Conservation (phyloP, 2,329 filamentous ascomycete genomes). For the Tolypocladium ophioglossoides region DNA sequence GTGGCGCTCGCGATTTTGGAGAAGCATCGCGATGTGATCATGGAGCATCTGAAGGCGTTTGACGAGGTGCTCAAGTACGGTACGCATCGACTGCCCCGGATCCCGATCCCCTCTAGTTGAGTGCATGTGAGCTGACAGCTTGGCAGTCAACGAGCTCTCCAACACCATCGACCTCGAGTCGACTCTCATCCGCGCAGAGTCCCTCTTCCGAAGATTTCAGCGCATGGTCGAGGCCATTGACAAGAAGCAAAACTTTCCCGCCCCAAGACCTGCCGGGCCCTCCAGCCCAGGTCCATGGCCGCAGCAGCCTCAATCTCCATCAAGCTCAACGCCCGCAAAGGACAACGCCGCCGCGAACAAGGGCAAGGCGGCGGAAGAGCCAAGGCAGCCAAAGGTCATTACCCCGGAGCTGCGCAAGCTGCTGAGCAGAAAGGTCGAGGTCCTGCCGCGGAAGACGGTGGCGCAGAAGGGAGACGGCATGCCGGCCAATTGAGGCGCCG, state of each 20-base stretch:
- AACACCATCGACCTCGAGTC: slow-evolving; percentile 84
- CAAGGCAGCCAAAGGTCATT: slow-evolving; percentile 33
- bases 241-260: slow-evolving; percentile 78
- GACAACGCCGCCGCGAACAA: slow-evolving; percentile 3
- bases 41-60: slow-evolving; percentile 87
- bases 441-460: slow-evolving; percentile 27
- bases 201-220: slow-evolving; percentile 79
- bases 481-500: slow-evolving; percentile 7
- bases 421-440: slow-evolving; percentile 36
- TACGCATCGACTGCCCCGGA: slow-evolving; percentile 31
- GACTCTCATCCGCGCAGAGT: slow-evolving; percentile 79
- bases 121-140: slow-evolving; percentile 7
- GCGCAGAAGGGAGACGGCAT: slow-evolving; percentile 25
- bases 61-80: slow-evolving; percentile 96
- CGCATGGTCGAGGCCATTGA: slow-evolving; percentile 84
- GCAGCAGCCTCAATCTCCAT: slow-evolving; percentile 5
- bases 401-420: slow-evolving; percentile 46
- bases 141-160: slow-evolving; percentile 81
- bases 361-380: slow-evolving; percentile 6
- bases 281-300: not conserved
- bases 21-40: slow-evolving; percentile 92
- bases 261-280: slow-evolving; percentile 20
- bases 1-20: slow-evolving; percentile 89
- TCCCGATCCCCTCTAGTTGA: not conserved
- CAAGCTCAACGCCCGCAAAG: not conserved